A percentile compares a stretch with the other conserved stretches of the same genome.
Evolutionary conservation across 441 rosid species (phyloP).

Genomic region (Pelargonium australe): DNA sequence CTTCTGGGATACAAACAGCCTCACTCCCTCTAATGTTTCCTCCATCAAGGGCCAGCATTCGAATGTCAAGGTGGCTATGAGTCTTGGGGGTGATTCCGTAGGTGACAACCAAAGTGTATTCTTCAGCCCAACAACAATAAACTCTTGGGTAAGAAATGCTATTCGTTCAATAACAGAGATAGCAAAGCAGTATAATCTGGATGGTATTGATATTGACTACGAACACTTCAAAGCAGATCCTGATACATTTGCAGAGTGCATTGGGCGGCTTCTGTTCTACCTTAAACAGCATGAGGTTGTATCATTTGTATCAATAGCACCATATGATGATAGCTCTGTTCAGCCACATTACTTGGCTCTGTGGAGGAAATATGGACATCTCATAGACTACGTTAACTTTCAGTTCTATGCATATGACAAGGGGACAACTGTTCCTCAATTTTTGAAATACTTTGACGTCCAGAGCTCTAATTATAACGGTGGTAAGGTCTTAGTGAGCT

Average conservation of each 20-base stretch:
- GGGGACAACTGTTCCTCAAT: conserved; percentile 33
- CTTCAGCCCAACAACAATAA: conserved; percentile 37
- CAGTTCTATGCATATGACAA: conserved; percentile 47
- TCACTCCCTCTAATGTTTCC: conserved; percentile 30
- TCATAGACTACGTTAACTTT: conserved; percentile 49
- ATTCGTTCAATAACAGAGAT: conserved; percentile 36
- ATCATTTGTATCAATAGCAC: conserved; percentile 44
- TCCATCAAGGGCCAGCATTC: conserved; percentile 33
- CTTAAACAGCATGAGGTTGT: conserved; percentile 31
- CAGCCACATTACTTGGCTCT: conserved; percentile 40
- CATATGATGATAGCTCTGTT: conserved; percentile 29
- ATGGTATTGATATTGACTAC: conserved; percentile 48
- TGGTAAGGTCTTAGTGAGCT: conserved; percentile 37
- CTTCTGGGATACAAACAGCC: conserved; percentile 41
- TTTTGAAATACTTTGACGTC: conserved; percentile 26
- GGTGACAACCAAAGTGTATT: not conserved
- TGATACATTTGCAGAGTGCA: conserved; percentile 43
- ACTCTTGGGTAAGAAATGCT: conserved; percentile 49
- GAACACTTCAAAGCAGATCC: conserved; percentile 46
- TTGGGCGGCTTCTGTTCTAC: conserved; percentile 33
- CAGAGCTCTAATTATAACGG: conserved; percentile 35
- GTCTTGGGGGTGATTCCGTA: conserved; percentile 50
- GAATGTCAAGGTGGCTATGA: conserved; percentile 48
- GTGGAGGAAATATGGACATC: conserved; percentile 45
- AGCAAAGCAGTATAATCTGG: conserved; percentile 28